Evolutionary conservation across 2,329 filamentous ascomycete species (phyloP), one percentile per base, ranked within the genome.

Genomic region (Fusarium irregulare): DNA sequence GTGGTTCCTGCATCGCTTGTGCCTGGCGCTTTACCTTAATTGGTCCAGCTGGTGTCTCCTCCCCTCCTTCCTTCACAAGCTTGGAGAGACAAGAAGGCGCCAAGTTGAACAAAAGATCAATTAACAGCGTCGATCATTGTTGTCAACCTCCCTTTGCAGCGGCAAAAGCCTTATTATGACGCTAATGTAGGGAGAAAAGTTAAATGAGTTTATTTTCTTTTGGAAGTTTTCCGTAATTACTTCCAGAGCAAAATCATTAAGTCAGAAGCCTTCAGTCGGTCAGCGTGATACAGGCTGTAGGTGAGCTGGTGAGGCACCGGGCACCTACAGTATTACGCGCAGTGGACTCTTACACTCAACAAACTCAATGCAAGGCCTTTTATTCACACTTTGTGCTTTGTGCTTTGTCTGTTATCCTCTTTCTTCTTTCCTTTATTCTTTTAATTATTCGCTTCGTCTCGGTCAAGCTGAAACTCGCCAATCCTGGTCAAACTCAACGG

Each of bases 1-100:
- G 59, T 58, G 42, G 72, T 75, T 72, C 72, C 73, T 74, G 73
- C 71, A 30, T 74, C 68, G 57, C 57, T 59, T 72, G 68, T 71
- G 68, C 73, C 72, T 75, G 71, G 56, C 62, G 71, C 73, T 55
- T 65, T 63, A 50, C 60, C 63, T 54, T 46, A 66, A 69, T 55
- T 46, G 54, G 65, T 32, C 9, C 34, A 37, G 40, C 18, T 47
- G 40, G 23, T 23, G 34, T 42, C 16, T 44, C 51, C 25, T 49
- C 32, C 18, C 18, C 10, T 30, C 28, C 10, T 37, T 12, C 34
- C 34, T 37, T 37, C 34, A 37, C 34, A 12, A 37, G 34, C 18
- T n/a, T 37, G 34, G 34, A 59, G 28, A 50, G 44, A 23, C 46
- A 46, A 21, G 46, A 27, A 34, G 16, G 48, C 42, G 56, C 51